Evolutionary conservation across 805 yeast genomes (phyloP).

Genomic region (Suhomyces sp.): DNA sequence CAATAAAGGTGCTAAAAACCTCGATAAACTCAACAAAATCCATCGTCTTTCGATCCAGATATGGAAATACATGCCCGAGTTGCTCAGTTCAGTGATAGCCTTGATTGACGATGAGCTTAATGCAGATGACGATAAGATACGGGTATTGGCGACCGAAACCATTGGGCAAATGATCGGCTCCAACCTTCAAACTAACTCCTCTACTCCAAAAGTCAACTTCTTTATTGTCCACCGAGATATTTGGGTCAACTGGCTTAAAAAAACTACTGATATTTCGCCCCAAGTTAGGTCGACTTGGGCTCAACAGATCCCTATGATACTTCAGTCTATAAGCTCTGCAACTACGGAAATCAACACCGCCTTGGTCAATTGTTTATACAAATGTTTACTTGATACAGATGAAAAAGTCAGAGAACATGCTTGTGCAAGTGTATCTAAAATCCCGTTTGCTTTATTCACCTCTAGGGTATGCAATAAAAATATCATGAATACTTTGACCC

Average conservation of each 20-base stretch:
- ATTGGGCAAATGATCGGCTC: conserved; percentile 59
- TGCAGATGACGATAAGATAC: conserved; percentile 61
- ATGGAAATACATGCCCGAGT: conserved; percentile 78
- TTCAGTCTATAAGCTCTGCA: conserved; percentile 44
- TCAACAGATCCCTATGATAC: conserved; percentile 48
- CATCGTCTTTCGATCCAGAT: conserved; percentile 63
- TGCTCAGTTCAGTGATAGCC: conserved; percentile 71
- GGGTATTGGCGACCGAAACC: conserved; percentile 69
- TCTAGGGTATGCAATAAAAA: conserved; percentile 44
- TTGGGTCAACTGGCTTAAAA: conserved; percentile 71
- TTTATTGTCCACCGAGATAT: conserved; percentile 54
- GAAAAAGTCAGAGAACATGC: conserved; percentile 68
- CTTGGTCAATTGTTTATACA: conserved; percentile 51
- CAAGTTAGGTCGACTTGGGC: conserved; percentile 70
- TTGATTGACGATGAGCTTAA: conserved; percentile 75
- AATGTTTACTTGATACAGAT: conserved; percentile 71
- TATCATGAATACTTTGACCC: conserved; percentile 53
- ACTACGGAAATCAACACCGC: conserved; percentile 44
- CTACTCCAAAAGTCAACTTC: conserved; percentile 54
- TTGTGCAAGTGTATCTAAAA: conserved; percentile 46
- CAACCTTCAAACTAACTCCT: conserved; percentile 2
- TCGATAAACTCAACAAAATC: conserved; percentile 52
- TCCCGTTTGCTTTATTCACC: conserved; percentile 48
- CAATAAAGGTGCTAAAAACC: conserved; percentile 19
- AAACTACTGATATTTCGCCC: conserved; percentile 65